Conservation (phyloP, 75 land plant species). For the Selaginella moellendorffii region DNA sequence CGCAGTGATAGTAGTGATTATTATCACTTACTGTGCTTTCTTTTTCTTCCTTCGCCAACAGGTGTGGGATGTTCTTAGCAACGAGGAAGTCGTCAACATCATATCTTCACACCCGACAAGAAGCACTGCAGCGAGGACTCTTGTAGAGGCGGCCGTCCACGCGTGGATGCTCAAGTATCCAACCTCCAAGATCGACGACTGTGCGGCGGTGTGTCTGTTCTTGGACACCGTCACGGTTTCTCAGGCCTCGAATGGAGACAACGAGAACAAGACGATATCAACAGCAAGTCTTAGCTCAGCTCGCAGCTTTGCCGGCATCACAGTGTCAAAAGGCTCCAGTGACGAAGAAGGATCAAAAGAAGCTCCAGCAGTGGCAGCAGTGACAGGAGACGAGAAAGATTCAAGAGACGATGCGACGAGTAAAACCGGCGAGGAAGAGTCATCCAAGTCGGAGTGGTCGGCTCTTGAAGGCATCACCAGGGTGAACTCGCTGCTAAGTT, state of each 20-base stretch:
- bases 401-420: not conserved
- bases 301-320: no score
- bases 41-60: slow-evolving; percentile 7
- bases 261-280: not conserved
- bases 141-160: slow-evolving; percentile 68
- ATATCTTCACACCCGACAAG: slow-evolving; percentile 56
- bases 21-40: not conserved
- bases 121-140: slow-evolving; percentile 62
- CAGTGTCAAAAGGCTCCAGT: no score
- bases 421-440: slow-evolving; percentile 38
- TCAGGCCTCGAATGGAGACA: not conserved
- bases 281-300: no score
- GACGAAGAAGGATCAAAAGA: not conserved
- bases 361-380: not conserved
- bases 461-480: not conserved
- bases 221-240: slow-evolving; percentile 15
- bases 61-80: slow-evolving; percentile 89
- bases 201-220: slow-evolving; percentile 77
- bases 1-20: not conserved
- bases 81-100: slow-evolving; percentile 75
- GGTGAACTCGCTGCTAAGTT: not conserved
- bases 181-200: slow-evolving; percentile 75
- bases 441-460: not conserved
- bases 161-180: slow-evolving; percentile 84
- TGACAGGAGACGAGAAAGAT: not conserved